phyloP scores from a whole-genome alignment of 2,329 filamentous ascomycete species.

The Aspergillus pseudoglaucus region DNA sequence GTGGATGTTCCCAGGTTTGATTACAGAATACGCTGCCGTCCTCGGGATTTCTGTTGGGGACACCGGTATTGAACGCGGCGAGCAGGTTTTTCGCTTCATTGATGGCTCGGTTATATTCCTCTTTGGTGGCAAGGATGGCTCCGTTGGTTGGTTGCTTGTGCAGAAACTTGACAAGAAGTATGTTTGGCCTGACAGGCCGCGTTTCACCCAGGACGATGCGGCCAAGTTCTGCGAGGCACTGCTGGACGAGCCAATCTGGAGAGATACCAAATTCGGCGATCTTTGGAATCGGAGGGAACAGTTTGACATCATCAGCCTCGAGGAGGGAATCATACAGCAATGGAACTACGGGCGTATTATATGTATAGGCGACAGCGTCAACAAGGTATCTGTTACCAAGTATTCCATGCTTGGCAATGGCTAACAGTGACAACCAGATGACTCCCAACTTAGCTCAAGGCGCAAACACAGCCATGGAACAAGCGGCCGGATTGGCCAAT shows the following conservation, averaged over 20 bases:
- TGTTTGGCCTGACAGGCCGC: constrained; percentile 15
- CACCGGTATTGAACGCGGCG: constrained; percentile 8
- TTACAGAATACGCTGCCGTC: constrained; percentile 21
- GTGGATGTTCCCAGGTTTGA: too few relatives aligned
- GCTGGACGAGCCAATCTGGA: constrained; percentile 9
- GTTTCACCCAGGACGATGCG: constrained; percentile 17
- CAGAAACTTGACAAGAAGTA: constrained; percentile 17
- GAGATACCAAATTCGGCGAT: constrained; percentile 14
- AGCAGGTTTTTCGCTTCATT: constrained; percentile 13
- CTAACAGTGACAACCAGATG: constrained; percentile 16
- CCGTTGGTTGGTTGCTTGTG: constrained; percentile 23
- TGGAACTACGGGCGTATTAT: constrained; percentile 20
- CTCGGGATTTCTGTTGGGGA: constrained; percentile 22
- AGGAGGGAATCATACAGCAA: constrained; percentile 18
- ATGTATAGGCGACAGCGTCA: constrained; percentile 21
- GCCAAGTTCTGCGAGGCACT: constrained; percentile 5
- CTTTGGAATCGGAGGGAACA: constrained; percentile 16
- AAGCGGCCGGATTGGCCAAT: constrained; percentile 30
- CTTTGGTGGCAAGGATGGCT: constrained; percentile 14
- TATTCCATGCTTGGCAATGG: not conserved
- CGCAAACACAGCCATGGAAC: constrained; percentile 38
- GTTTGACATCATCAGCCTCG: constrained; percentile 16
- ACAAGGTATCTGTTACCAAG: constrained; percentile 15
- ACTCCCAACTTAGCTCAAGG: constrained; percentile 34
- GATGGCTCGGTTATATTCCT: constrained; percentile 13